Percentiles rank a stretch among this genome's conserved stretches.
Conservation (phyloP, 1,284 basidiomycete genomes). For the Rhodotorula sp. region DNA sequence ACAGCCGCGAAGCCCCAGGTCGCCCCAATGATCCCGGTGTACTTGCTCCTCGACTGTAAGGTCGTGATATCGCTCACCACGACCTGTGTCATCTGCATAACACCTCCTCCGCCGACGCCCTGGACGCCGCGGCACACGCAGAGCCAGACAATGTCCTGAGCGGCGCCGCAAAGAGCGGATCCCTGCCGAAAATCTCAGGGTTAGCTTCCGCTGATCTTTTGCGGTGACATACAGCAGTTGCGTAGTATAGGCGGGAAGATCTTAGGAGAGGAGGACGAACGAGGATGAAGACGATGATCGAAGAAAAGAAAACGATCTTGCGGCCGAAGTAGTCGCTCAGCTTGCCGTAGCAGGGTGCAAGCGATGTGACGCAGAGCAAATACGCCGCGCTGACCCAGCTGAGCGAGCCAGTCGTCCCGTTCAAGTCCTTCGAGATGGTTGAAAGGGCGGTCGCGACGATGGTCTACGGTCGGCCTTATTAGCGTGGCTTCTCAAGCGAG, state of each 20-base stretch:
- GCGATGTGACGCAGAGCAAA: slow-evolving; percentile 49
- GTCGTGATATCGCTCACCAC: slow-evolving; percentile 73
- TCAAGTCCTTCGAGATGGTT: slow-evolving; percentile 39
- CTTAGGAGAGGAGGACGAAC: background rate
- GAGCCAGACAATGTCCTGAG: slow-evolving; percentile 72
- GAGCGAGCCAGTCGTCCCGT: slow-evolving; percentile 14
- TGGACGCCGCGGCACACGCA: slow-evolving; percentile 73
- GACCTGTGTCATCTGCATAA: slow-evolving; percentile 52
- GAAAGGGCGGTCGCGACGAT: slow-evolving; percentile 46
- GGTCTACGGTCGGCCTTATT: slow-evolving; percentile 22
- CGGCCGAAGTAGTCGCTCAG: slow-evolving; percentile 61
- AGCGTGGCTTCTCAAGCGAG: too few relatives aligned
- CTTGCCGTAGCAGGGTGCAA: slow-evolving; percentile 63
- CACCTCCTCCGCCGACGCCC: slow-evolving; percentile 65
- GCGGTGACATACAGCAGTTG: too few relatives aligned
- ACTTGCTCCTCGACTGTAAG: slow-evolving; percentile 65
- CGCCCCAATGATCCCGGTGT: slow-evolving; percentile 68
- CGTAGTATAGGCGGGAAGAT: too few relatives aligned
- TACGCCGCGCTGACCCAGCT: slow-evolving; percentile 54
- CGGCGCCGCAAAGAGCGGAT: slow-evolving; percentile 76
- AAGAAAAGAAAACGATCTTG: slow-evolving; percentile 69
- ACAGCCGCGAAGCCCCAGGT: slow-evolving; percentile 74
- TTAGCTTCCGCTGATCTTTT: too few relatives aligned
- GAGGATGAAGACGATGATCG: slow-evolving; percentile 70
- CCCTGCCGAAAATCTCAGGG: slow-evolving; percentile 51